Evolutionary conservation across 1,139 yeast genomes (phyloP), one percentile per base, ranked within the genome.

Genomic region (Taiozyma onychis): DNA sequence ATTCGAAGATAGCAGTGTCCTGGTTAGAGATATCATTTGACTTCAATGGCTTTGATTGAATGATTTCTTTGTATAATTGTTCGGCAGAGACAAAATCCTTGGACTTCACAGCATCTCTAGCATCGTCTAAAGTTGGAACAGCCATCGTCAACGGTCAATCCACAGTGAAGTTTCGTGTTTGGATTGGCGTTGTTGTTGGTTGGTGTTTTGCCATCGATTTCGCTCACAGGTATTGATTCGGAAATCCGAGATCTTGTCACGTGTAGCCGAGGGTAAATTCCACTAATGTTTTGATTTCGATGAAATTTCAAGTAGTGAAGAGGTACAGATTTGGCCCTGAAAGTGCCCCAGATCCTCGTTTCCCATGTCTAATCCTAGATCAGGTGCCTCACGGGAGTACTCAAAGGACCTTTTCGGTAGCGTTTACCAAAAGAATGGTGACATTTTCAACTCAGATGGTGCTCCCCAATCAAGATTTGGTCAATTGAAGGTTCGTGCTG

Each of bases 1-100:
- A 69, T 60, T 83, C 88, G 48, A 80, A 62, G 44, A 85, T 82
- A 44, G 88, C 78, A 10, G 74, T 62, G 62, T 86, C 93, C 63
- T 83, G 86, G 54, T 76, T 78, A 54, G 68, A 73, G 41, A 66
- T 63, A 39, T 71, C 64, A 52, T 66, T 54, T 65, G 61, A 41
- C 44, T 48, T 51, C 43, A 60, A 43, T 51, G 68, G 56, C 44
- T 64, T 57, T 43, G 56, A 44, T 18, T 63, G 52, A 44, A 75
- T 61, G 42, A 81, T 67, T 53, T 73, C 69, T 46, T 69, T 65
- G 64, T 83, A 86, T 43, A 77, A 69, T 35, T 68, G 52, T 63
- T 85, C 95, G 0, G 95, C 95, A 16, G 67, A 69, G 0, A 67
- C 69, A 50, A 70, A 74, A 41, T 85, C 71, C 48, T 78, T 75